phyloP scores from a whole-genome alignment of 176 grass and related monocot genomes.

The Carex littledalei region DNA sequence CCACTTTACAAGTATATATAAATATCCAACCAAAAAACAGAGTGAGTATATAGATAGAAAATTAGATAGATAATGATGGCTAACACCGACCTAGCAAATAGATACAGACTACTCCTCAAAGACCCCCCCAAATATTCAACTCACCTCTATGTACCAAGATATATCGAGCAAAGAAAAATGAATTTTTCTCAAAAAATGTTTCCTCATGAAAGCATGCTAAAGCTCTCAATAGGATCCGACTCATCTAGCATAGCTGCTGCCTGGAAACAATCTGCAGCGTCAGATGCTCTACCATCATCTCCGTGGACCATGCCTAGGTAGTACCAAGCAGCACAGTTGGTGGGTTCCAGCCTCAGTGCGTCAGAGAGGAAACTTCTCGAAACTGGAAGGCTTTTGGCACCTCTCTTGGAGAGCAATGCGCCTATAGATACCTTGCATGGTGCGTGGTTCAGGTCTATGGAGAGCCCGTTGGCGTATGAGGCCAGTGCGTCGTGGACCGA shows the following conservation, averaged over 20 bases:
- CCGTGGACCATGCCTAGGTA: slow-evolving; percentile 83
- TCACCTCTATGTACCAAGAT: slow-evolving; percentile 37
- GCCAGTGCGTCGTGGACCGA: slow-evolving; percentile 41
- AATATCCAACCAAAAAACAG: slow-evolving; percentile 6
- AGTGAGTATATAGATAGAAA: neutral
- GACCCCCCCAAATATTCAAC: neutral
- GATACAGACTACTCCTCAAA: slow-evolving; percentile 8
- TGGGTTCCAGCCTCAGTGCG: slow-evolving; percentile 72
- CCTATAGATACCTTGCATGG: slow-evolving; percentile 77
- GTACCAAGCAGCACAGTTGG: slow-evolving; percentile 77
- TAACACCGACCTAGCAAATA: slow-evolving; percentile 18
- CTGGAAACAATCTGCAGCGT: slow-evolving; percentile 91
- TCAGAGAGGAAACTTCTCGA: slow-evolving; percentile 85
- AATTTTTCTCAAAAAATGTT: slow-evolving; percentile 19
- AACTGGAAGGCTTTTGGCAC: slow-evolving; percentile 58
- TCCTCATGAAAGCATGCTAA: slow-evolving; percentile 47
- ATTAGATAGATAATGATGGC: slow-evolving; percentile 7
- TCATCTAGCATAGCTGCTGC: slow-evolving; percentile 79
- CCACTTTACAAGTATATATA: slow-evolving; percentile 20
- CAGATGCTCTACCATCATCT: slow-evolving; percentile 59
- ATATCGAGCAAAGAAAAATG: neutral
- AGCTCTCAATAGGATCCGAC: slow-evolving; percentile 76
- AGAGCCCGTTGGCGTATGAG: slow-evolving; percentile 59
- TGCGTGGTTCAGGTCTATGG: slow-evolving; percentile 58
- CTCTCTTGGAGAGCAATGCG: slow-evolving; percentile 55